These are phyloP conservation scores for Polytrichum commune DNA, from an alignment of 225 moss, liverwort and hornwort genomes.

Conservation along the genomic window DNA sequence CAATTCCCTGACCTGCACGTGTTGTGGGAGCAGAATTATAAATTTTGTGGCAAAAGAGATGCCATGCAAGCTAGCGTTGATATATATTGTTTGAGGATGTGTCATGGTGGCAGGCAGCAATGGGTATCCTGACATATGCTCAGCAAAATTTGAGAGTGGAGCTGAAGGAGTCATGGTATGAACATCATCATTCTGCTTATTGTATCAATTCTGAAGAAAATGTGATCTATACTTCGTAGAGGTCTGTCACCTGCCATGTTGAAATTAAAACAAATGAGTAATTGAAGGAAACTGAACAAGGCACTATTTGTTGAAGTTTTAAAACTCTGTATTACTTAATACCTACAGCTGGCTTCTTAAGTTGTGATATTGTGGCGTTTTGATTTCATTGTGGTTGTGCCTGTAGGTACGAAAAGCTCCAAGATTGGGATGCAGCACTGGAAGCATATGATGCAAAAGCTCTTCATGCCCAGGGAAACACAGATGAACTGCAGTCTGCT, in stretches of 20 bases:
- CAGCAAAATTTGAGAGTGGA: conserved; percentile 70
- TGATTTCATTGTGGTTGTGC: conserved; percentile 7
- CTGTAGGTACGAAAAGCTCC: conserved; percentile 95
- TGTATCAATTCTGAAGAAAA: too few relatives aligned
- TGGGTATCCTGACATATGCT: conserved; percentile 90
- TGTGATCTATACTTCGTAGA: too few relatives aligned
- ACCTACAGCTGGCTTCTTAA: too few relatives aligned
- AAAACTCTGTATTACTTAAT: too few relatives aligned
- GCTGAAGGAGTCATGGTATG: conserved; percentile 90
- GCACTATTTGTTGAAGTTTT: too few relatives aligned
- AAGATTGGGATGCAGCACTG: conserved; percentile 88
- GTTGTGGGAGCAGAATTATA: not conserved
- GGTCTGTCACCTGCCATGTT: too few relatives aligned
- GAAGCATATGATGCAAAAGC: conserved; percentile 68
- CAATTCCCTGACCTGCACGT: not conserved
- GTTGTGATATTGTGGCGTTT: not conserved
- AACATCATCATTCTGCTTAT: not conserved
- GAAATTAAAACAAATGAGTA: too few relatives aligned
- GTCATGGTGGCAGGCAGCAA: conserved; percentile 70
- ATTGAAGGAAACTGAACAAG: too few relatives aligned
- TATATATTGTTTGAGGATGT: not conserved
- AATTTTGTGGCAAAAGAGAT: not conserved
- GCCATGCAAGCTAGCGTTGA: not conserved
- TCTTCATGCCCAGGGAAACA: conserved; percentile 34
- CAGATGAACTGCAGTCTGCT: conserved; percentile 74